Evolutionary conservation across 164 flowering plant species (phyloP).

Genomic region (Vitis vinifera): DNA sequence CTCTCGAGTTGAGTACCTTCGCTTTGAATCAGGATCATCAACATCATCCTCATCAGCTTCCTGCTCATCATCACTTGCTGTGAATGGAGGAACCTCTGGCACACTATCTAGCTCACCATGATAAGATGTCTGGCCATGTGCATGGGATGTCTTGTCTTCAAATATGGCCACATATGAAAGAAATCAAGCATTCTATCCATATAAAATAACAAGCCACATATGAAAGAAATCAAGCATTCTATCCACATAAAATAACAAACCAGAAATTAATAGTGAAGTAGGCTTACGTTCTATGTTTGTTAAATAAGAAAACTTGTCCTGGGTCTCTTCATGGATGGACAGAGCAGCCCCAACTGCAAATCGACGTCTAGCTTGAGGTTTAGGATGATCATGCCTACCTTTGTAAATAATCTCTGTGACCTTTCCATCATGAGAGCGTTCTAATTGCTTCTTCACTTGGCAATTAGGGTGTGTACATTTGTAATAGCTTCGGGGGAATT

Average conservation of each 20-base stretch:
- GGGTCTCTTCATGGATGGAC: constrained; percentile 58
- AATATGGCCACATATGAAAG: neutral
- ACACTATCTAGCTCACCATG: constrained; percentile 38
- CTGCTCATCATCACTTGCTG: constrained; percentile 38
- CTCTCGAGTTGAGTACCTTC: constrained; percentile 37
- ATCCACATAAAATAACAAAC: neutral
- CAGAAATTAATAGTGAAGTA: neutral
- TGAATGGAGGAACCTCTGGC: constrained; percentile 40
- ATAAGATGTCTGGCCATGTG: constrained; percentile 32
- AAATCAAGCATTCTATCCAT: constrained; percentile 6
- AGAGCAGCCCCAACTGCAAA: constrained; percentile 40
- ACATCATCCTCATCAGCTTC: constrained; percentile 54
- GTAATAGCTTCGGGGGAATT: constrained; percentile 76
- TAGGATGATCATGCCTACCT: constrained; percentile 83
- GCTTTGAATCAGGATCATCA: constrained; percentile 56
- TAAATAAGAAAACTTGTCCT: constrained; percentile 34
- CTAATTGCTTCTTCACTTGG: constrained; percentile 77
- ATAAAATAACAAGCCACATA: neutral
- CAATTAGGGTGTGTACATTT: constrained; percentile 83
- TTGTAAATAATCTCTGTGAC: constrained; percentile 75
- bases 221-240: constrained; percentile 4
- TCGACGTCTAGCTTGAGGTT: constrained; percentile 70
- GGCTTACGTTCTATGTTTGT: constrained; percentile 45
- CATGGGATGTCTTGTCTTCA: constrained; percentile 34
- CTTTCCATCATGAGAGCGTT: constrained; percentile 72